Evolutionary conservation across 164 flowering plant genomes (phyloP).

Genomic region (Chimonanthus salicifolius): DNA sequence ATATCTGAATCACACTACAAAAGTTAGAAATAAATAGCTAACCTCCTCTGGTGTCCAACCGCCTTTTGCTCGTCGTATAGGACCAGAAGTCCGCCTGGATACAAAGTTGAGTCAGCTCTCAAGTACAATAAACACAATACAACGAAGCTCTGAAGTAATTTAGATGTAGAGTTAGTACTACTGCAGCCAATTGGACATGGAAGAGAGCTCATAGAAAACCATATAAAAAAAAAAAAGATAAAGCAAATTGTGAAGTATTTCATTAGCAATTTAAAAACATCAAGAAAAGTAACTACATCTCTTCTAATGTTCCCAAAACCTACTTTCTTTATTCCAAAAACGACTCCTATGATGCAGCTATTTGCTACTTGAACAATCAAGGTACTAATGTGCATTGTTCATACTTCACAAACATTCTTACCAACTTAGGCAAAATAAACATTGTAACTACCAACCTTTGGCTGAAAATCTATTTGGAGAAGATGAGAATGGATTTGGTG

Average conservation of each 20-base stretch:
- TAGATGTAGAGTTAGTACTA: too few relatives aligned
- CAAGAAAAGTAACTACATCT: neutral
- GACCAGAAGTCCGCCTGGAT: slow-evolving; percentile 80
- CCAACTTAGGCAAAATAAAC: neutral
- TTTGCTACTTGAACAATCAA: neutral
- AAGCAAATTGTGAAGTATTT: neutral
- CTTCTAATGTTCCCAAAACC: too few relatives aligned
- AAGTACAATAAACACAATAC: neutral
- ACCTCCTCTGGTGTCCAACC: slow-evolving; percentile 98
- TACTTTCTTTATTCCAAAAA: neutral
- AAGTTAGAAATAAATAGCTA: neutral
- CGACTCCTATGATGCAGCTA: neutral
- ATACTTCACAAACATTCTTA: neutral
- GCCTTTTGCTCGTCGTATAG: slow-evolving; percentile 92
- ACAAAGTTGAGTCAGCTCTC: neutral
- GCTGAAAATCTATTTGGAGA: neutral
- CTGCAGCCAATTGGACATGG: neutral
- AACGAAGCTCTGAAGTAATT: neutral
- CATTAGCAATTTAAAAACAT: neutral
- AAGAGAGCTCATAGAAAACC: neutral
- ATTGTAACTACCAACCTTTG: neutral
- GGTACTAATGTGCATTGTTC: neutral
- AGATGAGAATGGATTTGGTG: neutral
- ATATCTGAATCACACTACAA: too few relatives aligned
- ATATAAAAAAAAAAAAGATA: too few relatives aligned